Evolutionary conservation across 352 stramenopile species (phyloP).

Genomic region (Aphanomyces invadans): DNA sequence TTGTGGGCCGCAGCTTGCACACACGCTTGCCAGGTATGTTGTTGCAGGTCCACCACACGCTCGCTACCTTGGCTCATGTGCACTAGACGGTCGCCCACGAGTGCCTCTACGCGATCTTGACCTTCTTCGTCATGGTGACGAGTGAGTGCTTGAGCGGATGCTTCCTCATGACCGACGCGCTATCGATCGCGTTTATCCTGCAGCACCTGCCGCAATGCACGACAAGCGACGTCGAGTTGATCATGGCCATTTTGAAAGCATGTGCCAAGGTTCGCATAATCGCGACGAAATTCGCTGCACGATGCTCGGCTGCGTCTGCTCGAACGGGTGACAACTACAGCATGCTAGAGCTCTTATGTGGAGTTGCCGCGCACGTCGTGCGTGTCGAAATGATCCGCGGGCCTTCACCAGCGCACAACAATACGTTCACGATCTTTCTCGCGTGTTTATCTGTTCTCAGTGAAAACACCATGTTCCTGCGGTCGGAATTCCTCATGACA

Average conservation of each 20-base stretch:
- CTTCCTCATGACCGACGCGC: background rate
- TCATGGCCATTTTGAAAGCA: background rate
- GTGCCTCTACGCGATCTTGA: background rate
- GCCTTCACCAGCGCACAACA: background rate
- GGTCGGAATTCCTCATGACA: background rate
- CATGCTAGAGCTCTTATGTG: background rate
- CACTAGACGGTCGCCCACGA: background rate
- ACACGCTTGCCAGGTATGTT: background rate
- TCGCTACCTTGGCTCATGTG: too few relatives aligned
- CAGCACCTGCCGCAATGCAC: background rate
- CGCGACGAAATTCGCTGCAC: background rate
- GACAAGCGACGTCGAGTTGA: background rate
- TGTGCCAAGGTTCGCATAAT: constrained; percentile 1
- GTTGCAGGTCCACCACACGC: background rate
- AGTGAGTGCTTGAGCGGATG: background rate
- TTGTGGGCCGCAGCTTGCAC: background rate
- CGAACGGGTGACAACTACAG: background rate
- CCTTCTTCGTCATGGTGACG: background rate
- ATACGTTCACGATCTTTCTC: background rate
- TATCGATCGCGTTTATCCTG: background rate
- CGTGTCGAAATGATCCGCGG: background rate
- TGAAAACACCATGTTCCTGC: constrained; percentile 13
- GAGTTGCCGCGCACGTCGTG: background rate
- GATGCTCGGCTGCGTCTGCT: background rate
- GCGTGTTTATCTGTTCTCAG: background rate